A percentile compares a stretch with the other conserved stretches of the same genome.
Evolutionary conservation across 2,329 filamentous ascomycete genomes (phyloP).

Genomic region (Colletotrichum spaethianum): DNA sequence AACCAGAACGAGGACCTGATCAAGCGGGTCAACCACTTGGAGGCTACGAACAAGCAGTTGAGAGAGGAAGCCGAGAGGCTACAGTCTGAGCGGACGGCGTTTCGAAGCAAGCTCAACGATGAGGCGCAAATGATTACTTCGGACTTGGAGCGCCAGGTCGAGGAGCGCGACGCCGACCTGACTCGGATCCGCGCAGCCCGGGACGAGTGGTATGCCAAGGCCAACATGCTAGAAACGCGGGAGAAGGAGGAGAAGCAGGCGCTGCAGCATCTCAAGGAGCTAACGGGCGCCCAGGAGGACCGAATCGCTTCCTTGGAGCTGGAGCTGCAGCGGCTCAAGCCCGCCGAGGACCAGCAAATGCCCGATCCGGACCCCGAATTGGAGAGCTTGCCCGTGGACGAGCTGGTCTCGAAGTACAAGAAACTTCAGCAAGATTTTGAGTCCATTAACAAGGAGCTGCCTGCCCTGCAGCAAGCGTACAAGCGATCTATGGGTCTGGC

Average conservation of each 20-base stretch:
- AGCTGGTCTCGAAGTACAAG: slow-evolving; percentile 80
- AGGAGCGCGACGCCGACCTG: slow-evolving; percentile 86
- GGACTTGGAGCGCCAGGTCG: slow-evolving; percentile 87
- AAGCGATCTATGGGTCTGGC: slow-evolving; percentile 89
- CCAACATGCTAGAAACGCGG: slow-evolving; percentile 82
- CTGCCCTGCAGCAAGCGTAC: slow-evolving; percentile 91
- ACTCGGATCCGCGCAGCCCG: slow-evolving; percentile 86
- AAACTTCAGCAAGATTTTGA: slow-evolving; percentile 85
- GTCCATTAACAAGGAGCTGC: slow-evolving; percentile 88
- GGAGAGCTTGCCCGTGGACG: slow-evolving; percentile 75
- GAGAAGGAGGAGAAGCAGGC: slow-evolving; percentile 83
- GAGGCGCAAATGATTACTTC: slow-evolving; percentile 81
- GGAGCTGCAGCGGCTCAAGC: slow-evolving; percentile 80
- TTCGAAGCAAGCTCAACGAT: slow-evolving; percentile 84
- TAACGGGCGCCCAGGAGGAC: slow-evolving; percentile 83
- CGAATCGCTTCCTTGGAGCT: slow-evolving; percentile 87
- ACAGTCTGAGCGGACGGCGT: slow-evolving; percentile 86
- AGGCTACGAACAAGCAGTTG: slow-evolving; percentile 88
- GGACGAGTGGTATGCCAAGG: slow-evolving; percentile 88
- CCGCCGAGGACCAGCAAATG: slow-evolving; percentile 63
- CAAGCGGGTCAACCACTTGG: slow-evolving; percentile 90
- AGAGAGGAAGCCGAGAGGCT: slow-evolving; percentile 88
- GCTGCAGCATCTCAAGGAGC: slow-evolving; percentile 81
- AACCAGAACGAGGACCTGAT: slow-evolving; percentile 93
- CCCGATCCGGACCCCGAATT: slow-evolving; percentile 62